Conservation (phyloP, 2,329 filamentous ascomycete species). For the Fusarium beomiforme region DNA sequence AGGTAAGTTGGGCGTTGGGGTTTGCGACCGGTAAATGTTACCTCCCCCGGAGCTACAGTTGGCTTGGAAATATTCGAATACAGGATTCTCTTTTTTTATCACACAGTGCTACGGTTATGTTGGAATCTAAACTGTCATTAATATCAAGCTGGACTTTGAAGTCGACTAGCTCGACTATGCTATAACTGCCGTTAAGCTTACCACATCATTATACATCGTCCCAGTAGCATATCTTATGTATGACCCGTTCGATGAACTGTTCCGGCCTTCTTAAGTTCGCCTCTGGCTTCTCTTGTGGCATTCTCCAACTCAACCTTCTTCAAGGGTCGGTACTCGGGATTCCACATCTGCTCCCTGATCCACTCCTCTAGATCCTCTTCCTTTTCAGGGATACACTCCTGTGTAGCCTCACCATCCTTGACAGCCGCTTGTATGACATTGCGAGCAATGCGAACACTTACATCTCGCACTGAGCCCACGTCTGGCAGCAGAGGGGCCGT, state of each 20-base stretch:
- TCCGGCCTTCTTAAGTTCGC: slow-evolving; percentile 46
- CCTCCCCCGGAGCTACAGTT: slow-evolving; percentile 20
- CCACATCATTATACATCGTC: neutral
- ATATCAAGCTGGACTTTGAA: neutral
- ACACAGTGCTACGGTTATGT: slow-evolving; percentile 13
- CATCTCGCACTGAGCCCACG: slow-evolving; percentile 76
- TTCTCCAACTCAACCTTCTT: slow-evolving; percentile 62
- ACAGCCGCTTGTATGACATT: slow-evolving; percentile 78
- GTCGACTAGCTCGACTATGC: neutral
- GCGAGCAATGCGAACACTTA: slow-evolving; percentile 81
- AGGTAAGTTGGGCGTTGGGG: slow-evolving; percentile 40
- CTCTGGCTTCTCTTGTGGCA: slow-evolving; percentile 66
- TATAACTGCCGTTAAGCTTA: neutral
- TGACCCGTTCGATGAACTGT: slow-evolving; percentile 39
- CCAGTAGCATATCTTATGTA: neutral
- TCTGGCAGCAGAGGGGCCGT: slow-evolving; percentile 78
- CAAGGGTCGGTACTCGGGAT: slow-evolving; percentile 73
- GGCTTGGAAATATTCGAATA: slow-evolving; percentile 33
- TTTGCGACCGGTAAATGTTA: slow-evolving; percentile 31
- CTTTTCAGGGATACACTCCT: slow-evolving; percentile 69
- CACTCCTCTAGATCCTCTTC: slow-evolving; percentile 71
- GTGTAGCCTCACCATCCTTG: slow-evolving; percentile 73
- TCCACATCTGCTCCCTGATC: slow-evolving; percentile 85
- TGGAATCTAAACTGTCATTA: slow-evolving; percentile 16
- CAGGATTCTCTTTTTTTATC: slow-evolving; percentile 13